phyloP scores from a whole-genome alignment of 208 protist species.

The Borovskyia barvae region DNA sequence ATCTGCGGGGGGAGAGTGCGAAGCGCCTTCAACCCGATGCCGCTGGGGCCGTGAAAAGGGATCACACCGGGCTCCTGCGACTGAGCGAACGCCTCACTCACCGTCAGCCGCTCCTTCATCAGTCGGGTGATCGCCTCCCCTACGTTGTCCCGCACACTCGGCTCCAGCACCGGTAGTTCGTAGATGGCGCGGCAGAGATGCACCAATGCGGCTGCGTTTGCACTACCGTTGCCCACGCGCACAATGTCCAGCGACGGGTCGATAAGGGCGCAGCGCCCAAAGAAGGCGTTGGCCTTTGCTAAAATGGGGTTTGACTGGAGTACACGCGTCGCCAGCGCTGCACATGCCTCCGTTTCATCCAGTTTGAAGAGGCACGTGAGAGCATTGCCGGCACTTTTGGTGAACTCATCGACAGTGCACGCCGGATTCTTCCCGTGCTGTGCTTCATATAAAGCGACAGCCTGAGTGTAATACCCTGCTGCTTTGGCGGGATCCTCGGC shows the following conservation, averaged over 20 bases:
- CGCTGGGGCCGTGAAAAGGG: slow-evolving; percentile 12
- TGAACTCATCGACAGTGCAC: slow-evolving; percentile 67
- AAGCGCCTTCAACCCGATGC: slow-evolving; percentile 51
- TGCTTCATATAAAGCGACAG: slow-evolving; percentile 50
- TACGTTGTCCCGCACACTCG: slow-evolving; percentile 19
- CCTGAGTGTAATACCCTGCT: slow-evolving; percentile 44
- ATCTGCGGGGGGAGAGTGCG: slow-evolving; percentile 34
- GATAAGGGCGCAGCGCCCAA: slow-evolving; percentile 49
- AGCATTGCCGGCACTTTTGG: slow-evolving; percentile 81
- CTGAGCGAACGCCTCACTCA: slow-evolving; percentile 1
- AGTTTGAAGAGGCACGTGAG: slow-evolving; percentile 78
- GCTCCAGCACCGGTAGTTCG: slow-evolving; percentile 56
- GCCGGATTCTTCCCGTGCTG: slow-evolving; percentile 4
- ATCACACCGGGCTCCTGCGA: slow-evolving; percentile 20
- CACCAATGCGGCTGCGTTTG: slow-evolving; percentile 30
- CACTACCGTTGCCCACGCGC: slow-evolving; percentile 9
- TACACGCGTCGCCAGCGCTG: slow-evolving; percentile 36
- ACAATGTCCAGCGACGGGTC: slow-evolving; percentile 15
- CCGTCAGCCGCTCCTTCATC: slow-evolving; percentile 10
- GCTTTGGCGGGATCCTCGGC: slow-evolving; percentile 45
- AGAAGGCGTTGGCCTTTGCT: slow-evolving; percentile 83
- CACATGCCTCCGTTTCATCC: slow-evolving; percentile 36
- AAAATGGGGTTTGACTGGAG: slow-evolving; percentile 64
- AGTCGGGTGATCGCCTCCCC: slow-evolving; percentile 26
- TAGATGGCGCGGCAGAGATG: slow-evolving; percentile 78